Evolutionary conservation across 2,329 filamentous ascomycete genomes (phyloP).

Genomic region (Phoma sp.): DNA sequence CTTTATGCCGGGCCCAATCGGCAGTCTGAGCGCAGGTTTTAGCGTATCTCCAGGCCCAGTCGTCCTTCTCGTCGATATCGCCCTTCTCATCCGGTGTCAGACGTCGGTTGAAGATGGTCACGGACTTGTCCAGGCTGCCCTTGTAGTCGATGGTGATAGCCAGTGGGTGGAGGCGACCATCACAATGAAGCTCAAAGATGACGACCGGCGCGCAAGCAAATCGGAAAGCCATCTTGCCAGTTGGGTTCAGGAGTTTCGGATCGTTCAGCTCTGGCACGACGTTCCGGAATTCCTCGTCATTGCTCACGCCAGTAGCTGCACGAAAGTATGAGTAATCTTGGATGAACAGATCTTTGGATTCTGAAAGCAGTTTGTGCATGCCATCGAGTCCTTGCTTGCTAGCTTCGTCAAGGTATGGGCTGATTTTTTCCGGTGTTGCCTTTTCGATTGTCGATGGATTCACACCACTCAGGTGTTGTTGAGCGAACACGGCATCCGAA

Average conservation of each 20-base stretch:
- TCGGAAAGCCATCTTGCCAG: conserved; percentile 1
- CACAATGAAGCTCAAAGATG: conserved; percentile 12
- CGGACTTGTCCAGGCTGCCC: conserved; percentile 9
- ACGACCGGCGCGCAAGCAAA: conserved; percentile 13
- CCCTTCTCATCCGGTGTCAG: conserved; percentile 1
- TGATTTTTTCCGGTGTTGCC: background rate
- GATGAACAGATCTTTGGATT: conserved; percentile 1
- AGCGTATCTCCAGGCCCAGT: conserved; percentile 18
- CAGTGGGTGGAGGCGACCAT: conserved; percentile 13
- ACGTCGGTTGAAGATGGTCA: conserved; percentile 14
- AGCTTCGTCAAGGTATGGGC: conserved; percentile 2
- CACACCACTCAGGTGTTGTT: conserved; percentile 16
- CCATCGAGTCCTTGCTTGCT: conserved; percentile 1
- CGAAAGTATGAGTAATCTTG: conserved; percentile 21
- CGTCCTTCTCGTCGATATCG: conserved; percentile 10
- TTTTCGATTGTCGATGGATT: conserved; percentile 15
- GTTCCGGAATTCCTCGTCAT: conserved; percentile 4
- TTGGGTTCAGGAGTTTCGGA: conserved; percentile 4
- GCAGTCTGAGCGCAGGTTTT: conserved; percentile 19
- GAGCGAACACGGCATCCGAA: conserved; percentile 15
- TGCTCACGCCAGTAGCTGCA: conserved; percentile 2
- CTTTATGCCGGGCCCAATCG: conserved; percentile 16
- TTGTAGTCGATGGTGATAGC: conserved; percentile 18
- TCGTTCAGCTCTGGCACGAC: conserved; percentile 1
- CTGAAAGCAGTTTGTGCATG: conserved; percentile 4